Evolutionary conservation across 805 yeast genomes (phyloP), one percentile per base, ranked within the genome.

Genomic region (Yarrowia bubula): DNA sequence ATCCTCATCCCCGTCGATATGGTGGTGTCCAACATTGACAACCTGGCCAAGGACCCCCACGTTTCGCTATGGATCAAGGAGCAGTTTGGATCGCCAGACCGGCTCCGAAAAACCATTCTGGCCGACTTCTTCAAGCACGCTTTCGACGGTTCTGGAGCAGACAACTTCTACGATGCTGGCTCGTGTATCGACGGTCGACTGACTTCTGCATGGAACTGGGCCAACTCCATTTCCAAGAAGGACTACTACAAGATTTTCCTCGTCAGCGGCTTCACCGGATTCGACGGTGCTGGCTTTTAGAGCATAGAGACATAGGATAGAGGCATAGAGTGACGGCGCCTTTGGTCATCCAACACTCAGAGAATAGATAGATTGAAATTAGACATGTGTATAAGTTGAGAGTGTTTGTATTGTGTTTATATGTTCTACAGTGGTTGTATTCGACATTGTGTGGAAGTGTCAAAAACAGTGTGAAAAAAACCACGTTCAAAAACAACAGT

Each of bases 171-270:
- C 73, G 88, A 88, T 80, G 90, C 92, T 35, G 96, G 96, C 1
- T 85, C 90, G 1, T 89, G 96, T 75, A 89, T 89, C 58, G 96
- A 89, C 73, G 96, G 95, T 18, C 82, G 92, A 63, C 77, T 89
- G 55, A 89, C 95, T 0, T 84, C 89, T 64, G 90, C 92, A 1
- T 89, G 93, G 90, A 89, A 88, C 71, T 89, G 90, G 81, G 88
- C 92, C 65, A 89, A 88, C 72, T 81, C 82, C 68, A 84, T 89
- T 44, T 76, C 85, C 31, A 86, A 87, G 71, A 88, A 87, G 70
- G 80, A 81, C n/a, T 89, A 87, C 73, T 83, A 80, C 69, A 83
- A 81, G 70, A 78, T 85, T 53, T 88, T 89, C 73, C 71, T 89
- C 51, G 74, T 89, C 57, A 78, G 88, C 17, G 91, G 92, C 0